Percentiles rank a stretch among this genome's conserved stretches.
Evolutionary conservation across 305 asterid species (phyloP).

Genomic region (Fraxinus latifolia): DNA sequence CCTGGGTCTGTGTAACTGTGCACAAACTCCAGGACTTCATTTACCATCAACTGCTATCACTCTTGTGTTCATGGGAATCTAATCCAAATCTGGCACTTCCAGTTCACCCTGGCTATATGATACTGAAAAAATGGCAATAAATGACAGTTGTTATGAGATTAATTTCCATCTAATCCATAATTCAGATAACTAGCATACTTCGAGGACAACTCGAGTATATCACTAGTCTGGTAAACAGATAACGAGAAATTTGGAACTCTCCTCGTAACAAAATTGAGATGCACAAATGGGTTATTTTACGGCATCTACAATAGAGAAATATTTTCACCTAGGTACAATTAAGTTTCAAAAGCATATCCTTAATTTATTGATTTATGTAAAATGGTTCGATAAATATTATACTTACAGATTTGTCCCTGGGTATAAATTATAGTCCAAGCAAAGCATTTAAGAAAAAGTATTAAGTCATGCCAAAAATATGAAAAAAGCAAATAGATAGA

Average conservation of each 20-base stretch:
- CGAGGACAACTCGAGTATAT: not conserved
- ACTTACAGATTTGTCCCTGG: not conserved
- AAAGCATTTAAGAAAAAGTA: not conserved
- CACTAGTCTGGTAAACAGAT: not conserved
- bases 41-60: not conserved
- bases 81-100: not conserved
- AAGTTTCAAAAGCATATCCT: not conserved
- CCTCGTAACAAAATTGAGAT: not conserved
- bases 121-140: not conserved
- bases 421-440: not conserved
- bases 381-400: not conserved
- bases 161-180: not conserved
- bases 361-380: not conserved
- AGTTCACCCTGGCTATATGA: not conserved
- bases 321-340: not conserved
- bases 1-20: not conserved
- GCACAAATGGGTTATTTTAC: not conserved
- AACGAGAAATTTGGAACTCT: not conserved
- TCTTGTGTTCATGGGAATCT: not conserved
- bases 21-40: not conserved
- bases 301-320: not conserved
- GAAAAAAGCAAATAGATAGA: not conserved
- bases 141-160: not conserved
- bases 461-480: not conserved
- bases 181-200: not conserved